Conservation (phyloP, 495 filamentous ascomycete species). For the Xylaria intraflava region DNA sequence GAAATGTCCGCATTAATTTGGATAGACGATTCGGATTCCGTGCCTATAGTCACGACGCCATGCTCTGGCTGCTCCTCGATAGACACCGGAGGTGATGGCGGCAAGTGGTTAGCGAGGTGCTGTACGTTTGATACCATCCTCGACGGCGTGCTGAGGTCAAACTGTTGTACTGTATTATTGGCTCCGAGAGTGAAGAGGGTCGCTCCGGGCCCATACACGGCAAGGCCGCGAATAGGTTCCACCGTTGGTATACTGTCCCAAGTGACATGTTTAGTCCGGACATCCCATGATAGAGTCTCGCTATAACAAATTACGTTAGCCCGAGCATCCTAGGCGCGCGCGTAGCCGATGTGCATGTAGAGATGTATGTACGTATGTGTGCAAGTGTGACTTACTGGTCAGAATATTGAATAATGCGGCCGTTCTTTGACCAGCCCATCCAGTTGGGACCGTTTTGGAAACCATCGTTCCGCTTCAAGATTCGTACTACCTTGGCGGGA, state of each 20-base stretch:
- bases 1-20: slow-evolving; percentile 51
- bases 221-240: slow-evolving; percentile 70
- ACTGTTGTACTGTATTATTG: slow-evolving; percentile 87
- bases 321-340: slow-evolving; percentile 34
- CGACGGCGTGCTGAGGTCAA: slow-evolving; percentile 74
- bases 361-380: slow-evolving; percentile 7
- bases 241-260: slow-evolving; percentile 82
- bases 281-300: slow-evolving; percentile 91
- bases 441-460: slow-evolving; percentile 76
- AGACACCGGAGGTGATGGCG: slow-evolving; percentile 70
- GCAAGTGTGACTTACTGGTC: slow-evolving; percentile 63
- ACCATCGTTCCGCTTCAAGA: slow-evolving; percentile 71
- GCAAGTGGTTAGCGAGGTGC: slow-evolving; percentile 65
- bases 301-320: slow-evolving; percentile 42
- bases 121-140: slow-evolving; percentile 76
- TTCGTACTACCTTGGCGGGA: slow-evolving; percentile 75
- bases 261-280: slow-evolving; percentile 89
- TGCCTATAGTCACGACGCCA: slow-evolving; percentile 30
- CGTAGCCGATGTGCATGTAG: slow-evolving; percentile 20
- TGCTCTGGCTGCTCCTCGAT: slow-evolving; percentile 56
- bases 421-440: slow-evolving; percentile 98
- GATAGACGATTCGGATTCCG: slow-evolving; percentile 44
- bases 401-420: slow-evolving; percentile 85
- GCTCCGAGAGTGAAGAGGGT: slow-evolving; percentile 88
- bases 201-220: slow-evolving; percentile 82